phyloP scores from a whole-genome alignment of 2,329 filamentous ascomycete genomes.

The Cordyceps cateniannulata region DNA sequence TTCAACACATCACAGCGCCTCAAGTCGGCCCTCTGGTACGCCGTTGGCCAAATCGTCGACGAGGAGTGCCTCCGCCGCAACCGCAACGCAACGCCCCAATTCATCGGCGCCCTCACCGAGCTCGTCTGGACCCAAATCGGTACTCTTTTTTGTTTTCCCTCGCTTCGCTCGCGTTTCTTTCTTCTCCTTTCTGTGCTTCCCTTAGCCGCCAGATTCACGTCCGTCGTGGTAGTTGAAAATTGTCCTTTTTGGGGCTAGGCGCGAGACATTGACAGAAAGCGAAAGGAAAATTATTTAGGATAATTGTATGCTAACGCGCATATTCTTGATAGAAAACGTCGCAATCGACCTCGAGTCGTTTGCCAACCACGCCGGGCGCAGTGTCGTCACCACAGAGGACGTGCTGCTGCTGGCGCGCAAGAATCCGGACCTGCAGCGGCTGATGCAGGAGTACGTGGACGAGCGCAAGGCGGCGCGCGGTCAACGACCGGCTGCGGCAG shows the following conservation, averaged over 20 bases:
- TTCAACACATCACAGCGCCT: constrained; percentile 51
- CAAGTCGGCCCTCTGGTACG: constrained; percentile 79
- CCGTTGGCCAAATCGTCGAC: constrained; percentile 82
- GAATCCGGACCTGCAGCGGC: constrained; percentile 74
- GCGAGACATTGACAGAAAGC: no score
- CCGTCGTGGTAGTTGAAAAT: no score
- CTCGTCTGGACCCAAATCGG: constrained; percentile 84
- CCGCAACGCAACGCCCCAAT: constrained; percentile 85
- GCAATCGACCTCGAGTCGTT: constrained; percentile 51
- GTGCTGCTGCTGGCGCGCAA: constrained; percentile 80
- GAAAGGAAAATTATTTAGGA: no score
- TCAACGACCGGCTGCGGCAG: constrained; percentile 13
- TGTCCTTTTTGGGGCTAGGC: no score
- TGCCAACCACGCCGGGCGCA: constrained; percentile 70
- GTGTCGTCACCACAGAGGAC: constrained; percentile 76
- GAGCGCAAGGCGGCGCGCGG: constrained; percentile 41
- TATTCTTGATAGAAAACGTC: constrained; percentile 53
- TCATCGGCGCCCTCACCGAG: constrained; percentile 80
- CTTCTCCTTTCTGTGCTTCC: background rate
- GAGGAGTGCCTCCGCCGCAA: constrained; percentile 58
- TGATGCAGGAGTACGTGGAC: constrained; percentile 66
- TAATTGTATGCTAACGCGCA: no score
- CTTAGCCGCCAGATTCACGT: no score
- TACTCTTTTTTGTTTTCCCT: constrained; percentile 26
- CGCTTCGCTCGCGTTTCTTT: background rate